These are phyloP conservation scores for Boletus rubroflammeus DNA, from an alignment of 768 basidiomycete genomes.

Conservation along the genomic window DNA sequence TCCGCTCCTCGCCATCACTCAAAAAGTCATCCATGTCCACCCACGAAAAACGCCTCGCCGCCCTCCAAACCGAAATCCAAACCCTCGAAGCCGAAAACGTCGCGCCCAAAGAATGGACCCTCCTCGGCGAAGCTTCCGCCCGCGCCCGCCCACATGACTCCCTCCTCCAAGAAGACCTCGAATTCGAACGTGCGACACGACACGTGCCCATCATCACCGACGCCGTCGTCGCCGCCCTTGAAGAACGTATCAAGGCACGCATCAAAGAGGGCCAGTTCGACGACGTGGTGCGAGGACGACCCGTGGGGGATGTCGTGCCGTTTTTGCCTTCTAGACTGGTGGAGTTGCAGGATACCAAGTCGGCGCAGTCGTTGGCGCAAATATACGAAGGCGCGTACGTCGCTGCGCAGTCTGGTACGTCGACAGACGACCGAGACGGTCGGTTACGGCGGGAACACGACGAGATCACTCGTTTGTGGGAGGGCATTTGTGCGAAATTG, in stretches of 20 bases:
- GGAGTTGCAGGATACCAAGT: constrained; percentile 87
- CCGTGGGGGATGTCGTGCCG: constrained; percentile 68
- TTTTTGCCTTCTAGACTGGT: constrained; percentile 89
- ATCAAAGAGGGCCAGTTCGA: constrained; percentile 86
- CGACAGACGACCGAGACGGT: constrained; percentile 77
- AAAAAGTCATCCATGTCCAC: constrained; percentile 8
- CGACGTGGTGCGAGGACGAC: constrained; percentile 83
- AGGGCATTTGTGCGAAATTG: constrained; percentile 78
- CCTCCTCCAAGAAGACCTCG: constrained; percentile 88
- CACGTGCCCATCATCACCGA: constrained; percentile 88
- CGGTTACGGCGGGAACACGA: constrained; percentile 86
- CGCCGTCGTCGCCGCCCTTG: constrained; percentile 73
- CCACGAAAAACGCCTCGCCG: constrained; percentile 74
- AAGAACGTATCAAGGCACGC: constrained; percentile 86
- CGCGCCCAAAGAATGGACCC: constrained; percentile 85
- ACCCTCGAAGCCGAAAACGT: constrained; percentile 85
- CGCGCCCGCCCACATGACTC: constrained; percentile 85
- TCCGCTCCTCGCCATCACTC: too few relatives aligned
- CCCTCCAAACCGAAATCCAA: constrained; percentile 74
- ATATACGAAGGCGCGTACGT: constrained; percentile 94
- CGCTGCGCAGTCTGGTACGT: constrained; percentile 52
- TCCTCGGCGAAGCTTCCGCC: constrained; percentile 86
- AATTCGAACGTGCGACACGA: constrained; percentile 89
- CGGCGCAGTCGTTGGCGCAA: constrained; percentile 85
- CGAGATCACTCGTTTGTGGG: constrained; percentile 82